phyloP scores from a whole-genome alignment of 1,284 basidiomycete species.

The Sporisorium iseilematis-ciliati region DNA sequence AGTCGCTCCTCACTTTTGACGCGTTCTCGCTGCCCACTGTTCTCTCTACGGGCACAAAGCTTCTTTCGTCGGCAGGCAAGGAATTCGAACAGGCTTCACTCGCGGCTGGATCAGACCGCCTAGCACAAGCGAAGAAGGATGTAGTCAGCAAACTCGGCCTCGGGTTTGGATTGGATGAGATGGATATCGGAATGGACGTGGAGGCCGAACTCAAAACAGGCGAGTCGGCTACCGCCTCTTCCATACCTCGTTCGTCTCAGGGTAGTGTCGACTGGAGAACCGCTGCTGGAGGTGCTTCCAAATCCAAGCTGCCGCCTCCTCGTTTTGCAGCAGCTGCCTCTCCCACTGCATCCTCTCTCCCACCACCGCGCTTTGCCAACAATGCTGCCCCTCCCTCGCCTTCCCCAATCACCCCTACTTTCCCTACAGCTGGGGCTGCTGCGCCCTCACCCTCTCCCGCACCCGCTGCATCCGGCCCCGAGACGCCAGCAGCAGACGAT shows the following conservation, averaged over 20 bases:
- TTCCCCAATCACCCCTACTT: conserved; percentile 25
- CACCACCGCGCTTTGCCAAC: conserved; percentile 33
- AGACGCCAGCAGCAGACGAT: conserved; percentile 48
- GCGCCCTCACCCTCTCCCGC: conserved; percentile 33
- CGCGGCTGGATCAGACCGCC: conserved; percentile 73
- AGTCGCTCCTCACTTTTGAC: conserved; percentile 57
- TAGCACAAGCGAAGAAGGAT: conserved; percentile 83
- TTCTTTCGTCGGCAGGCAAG: conserved; percentile 87
- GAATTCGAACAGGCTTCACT: conserved; percentile 75
- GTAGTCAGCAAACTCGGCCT: conserved; percentile 73
- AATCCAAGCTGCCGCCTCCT: conserved; percentile 42
- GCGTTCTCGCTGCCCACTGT: conserved; percentile 78
- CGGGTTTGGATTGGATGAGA: conserved; percentile 81
- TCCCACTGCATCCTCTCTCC: conserved; percentile 13
- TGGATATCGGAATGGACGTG: conserved; percentile 73
- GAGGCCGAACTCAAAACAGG: conserved; percentile 65
- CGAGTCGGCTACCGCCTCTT: conserved; percentile 14
- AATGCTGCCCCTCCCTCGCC: conserved; percentile 28
- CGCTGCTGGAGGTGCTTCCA: conserved; percentile 34
- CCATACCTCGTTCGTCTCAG: conserved; percentile 23
- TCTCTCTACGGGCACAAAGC: conserved; percentile 79
- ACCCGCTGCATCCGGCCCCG: conserved; percentile 18
- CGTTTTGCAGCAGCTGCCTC: conserved; percentile 25
- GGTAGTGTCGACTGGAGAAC: conserved; percentile 51
- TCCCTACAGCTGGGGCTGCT: conserved; percentile 11